Base-by-base conservation (phyloP, 768 basidiomycete species). In the Lentinula boryana region DNA sequence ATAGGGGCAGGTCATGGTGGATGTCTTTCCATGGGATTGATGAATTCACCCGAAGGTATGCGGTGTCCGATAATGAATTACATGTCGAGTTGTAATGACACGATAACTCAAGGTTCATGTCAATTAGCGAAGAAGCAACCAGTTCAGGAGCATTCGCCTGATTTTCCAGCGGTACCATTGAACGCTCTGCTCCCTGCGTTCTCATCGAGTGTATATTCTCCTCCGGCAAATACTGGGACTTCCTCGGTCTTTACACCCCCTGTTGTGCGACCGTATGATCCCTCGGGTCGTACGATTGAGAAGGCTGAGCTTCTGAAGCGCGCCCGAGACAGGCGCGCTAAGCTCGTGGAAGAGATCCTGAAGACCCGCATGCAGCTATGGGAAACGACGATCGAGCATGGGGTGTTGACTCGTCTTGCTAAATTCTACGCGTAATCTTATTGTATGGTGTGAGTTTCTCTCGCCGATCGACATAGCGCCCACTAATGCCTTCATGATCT, bases 351-450 rank as follows among this genome's bases (percentile, higher is more conserved):
- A 9, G 85, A 87, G 71, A 72, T 91, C 49, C 79, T 85, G 53
- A 75, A 73, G 57, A 81, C 85, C 23, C 87, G 86, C 67, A 76
- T 82, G 32, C 84, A 87, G 66, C 70, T 91, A 60, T 91, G 90
- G 90, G 88, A 89, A 72, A 76, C 76, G 50, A 77, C 77, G 23
- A 74, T 84, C 44, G 84, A 84, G 68, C 74, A 77, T 53, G 81
- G 81, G 13, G 79, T 80, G 46, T 67, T 83, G 62, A 72, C 72
- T 43, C 72, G 76, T 56, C 62, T 82, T 27, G 65, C 63, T 57
- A 76, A 71, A 68, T 71, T 75, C 55, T 64, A 65, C 44, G 64
- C 55, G 15, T 56, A n/a, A 23, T 35, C 0, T 6, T n/a, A 8
- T 5, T 52, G 23, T 6, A 35, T 27, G 13, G 40, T 43, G 18